A percentile compares a stretch with the other conserved stretches of the same genome.
phyloP scores from a whole-genome alignment of 1,139 yeast genomes.

The Pichia norvegensis region DNA sequence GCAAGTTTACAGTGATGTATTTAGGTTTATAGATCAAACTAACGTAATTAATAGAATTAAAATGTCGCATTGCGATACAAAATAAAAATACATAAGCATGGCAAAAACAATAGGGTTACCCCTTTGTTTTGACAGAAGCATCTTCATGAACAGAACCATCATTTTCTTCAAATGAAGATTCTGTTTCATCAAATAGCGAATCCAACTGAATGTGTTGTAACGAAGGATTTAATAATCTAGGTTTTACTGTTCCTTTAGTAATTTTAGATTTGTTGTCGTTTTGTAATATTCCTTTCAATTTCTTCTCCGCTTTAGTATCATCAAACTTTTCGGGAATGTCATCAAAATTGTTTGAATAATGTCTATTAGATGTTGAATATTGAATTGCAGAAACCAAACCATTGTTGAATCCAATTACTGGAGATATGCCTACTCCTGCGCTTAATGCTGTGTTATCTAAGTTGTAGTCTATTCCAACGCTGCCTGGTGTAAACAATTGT shows the following conservation, averaged over 20 bases:
- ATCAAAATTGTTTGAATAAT: not conserved
- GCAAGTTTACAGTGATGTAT: slow-evolving; percentile 29
- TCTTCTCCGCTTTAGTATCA: not conserved
- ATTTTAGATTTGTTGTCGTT: slow-evolving; percentile 7
- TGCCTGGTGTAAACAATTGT: slow-evolving; percentile 15
- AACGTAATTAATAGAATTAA: no score
- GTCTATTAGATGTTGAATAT: slow-evolving; percentile 1
- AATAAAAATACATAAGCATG: not conserved
- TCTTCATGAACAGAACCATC: not conserved
- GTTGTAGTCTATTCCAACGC: slow-evolving; percentile 8
- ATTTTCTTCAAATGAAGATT: slow-evolving; percentile 1
- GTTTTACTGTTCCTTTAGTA: slow-evolving; percentile 1
- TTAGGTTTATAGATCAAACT: not conserved
- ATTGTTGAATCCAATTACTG: slow-evolving; percentile 15
- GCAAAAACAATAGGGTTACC: not conserved
- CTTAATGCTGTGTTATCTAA: slow-evolving; percentile 6
- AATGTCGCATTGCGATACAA: not conserved
- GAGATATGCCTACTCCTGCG: slow-evolving; percentile 11
- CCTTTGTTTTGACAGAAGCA: not conserved
- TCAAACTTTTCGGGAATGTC: not conserved
- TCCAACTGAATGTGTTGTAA: slow-evolving; percentile 17
- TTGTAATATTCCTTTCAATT: slow-evolving; percentile 4
- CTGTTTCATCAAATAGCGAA: slow-evolving; percentile 11
- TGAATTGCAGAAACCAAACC: slow-evolving; percentile 14
- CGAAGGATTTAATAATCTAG: slow-evolving; percentile 16